phyloP scores from a whole-genome alignment of 1,284 basidiomycete genomes.

The Malassezia restricta region DNA sequence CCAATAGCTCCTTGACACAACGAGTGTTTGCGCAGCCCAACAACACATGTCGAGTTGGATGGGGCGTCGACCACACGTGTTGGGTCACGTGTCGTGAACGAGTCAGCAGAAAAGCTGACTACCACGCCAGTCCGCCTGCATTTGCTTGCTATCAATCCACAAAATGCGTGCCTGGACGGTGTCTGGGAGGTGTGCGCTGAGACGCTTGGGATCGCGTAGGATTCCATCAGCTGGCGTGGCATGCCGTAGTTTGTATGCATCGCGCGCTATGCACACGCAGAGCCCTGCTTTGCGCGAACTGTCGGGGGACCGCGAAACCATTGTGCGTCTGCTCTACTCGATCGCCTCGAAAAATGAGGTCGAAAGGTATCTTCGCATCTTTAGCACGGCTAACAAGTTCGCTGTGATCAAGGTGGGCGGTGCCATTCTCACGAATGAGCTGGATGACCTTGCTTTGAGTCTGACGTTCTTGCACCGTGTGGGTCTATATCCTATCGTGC shows the following conservation, averaged over 20 bases:
- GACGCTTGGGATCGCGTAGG: too few relatives aligned
- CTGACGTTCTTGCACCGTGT: constrained; percentile 46
- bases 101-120: too few relatives aligned
- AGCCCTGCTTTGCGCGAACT: not conserved
- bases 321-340: constrained; percentile 44
- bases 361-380: constrained; percentile 46
- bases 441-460: constrained; percentile 44
- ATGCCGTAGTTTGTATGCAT: not conserved
- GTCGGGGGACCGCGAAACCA: constrained; percentile 28
- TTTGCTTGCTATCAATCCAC: too few relatives aligned
- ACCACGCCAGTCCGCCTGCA: too few relatives aligned
- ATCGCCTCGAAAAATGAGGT: constrained; percentile 46
- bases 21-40: too few relatives aligned
- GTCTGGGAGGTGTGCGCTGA: too few relatives aligned
- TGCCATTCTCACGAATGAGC: constrained; percentile 44
- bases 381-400: constrained; percentile 44
- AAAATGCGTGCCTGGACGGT: too few relatives aligned
- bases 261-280: not conserved
- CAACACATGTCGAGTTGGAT: too few relatives aligned
- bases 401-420: constrained; percentile 46
- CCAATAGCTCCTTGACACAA: too few relatives aligned
- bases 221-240: too few relatives aligned
- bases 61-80: too few relatives aligned
- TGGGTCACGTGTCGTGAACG: too few relatives aligned
- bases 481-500: constrained; percentile 44